phyloP scores from a whole-genome alignment of 1,284 basidiomycete genomes.

The Leccinum pachyderme region DNA sequence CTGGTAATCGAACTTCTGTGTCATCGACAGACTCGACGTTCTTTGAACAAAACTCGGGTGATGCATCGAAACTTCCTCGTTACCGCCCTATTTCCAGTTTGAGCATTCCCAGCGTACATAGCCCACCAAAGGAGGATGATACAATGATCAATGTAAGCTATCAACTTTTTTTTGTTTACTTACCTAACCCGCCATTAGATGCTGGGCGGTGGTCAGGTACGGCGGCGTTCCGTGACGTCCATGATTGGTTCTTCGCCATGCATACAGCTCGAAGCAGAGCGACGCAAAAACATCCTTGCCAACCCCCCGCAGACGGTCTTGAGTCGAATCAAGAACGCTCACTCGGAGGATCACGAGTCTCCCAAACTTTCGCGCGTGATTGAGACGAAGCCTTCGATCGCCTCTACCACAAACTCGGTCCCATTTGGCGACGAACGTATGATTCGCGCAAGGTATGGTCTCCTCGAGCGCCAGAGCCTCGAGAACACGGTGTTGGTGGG shows the following conservation, averaged over 20 bases:
- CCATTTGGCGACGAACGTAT: conserved; percentile 66
- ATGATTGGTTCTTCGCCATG: conserved; percentile 70
- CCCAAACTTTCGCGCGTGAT: conserved; percentile 46
- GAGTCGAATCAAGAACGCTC: conserved; percentile 27
- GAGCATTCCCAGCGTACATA: conserved; percentile 52
- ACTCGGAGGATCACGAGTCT: conserved; percentile 33
- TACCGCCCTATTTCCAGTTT: conserved; percentile 65
- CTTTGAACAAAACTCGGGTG: conserved; percentile 51
- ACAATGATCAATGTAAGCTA: conserved; percentile 72
- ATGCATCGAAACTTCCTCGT: conserved; percentile 37
- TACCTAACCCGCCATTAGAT: conserved; percentile 45
- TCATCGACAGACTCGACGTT: conserved; percentile 57
- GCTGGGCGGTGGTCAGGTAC: conserved; percentile 72
- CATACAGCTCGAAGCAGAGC: conserved; percentile 49
- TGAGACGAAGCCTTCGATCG: conserved; percentile 56
- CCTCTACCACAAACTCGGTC: conserved; percentile 51
- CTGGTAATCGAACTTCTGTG: conserved; percentile 47
- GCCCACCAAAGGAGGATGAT: conserved; percentile 63
- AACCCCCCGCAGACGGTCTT: conserved; percentile 34
- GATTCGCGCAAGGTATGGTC: conserved; percentile 59
- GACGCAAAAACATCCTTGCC: conserved; percentile 49
- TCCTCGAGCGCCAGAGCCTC: conserved; percentile 63
- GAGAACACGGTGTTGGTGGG: conserved; percentile 63
- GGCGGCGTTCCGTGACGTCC: conserved; percentile 60
- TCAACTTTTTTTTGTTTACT: conserved; percentile 42